Percentiles rank a stretch among this genome's conserved stretches.
Conservation (phyloP, 805 yeast genomes). For the Cyberlindnera maritima region DNA sequence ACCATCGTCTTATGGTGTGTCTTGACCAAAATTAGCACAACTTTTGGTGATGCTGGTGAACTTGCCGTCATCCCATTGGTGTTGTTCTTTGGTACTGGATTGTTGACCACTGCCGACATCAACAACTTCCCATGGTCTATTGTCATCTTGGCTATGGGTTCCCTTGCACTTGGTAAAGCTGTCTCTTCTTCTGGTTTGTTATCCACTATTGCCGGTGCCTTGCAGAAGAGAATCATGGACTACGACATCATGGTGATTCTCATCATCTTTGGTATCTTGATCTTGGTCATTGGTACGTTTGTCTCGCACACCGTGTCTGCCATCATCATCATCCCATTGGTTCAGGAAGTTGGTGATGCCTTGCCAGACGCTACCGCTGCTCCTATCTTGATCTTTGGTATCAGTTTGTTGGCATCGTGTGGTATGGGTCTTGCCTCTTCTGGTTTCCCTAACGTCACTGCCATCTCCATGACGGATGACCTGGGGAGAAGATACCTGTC, state of each 20-base stretch:
- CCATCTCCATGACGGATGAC: slow-evolving; percentile 90
- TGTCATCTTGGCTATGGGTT: slow-evolving; percentile 96
- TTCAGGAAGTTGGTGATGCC: slow-evolving; percentile 78
- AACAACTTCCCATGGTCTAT: slow-evolving; percentile 97
- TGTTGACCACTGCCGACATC: slow-evolving; percentile 79
- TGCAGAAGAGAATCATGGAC: slow-evolving; percentile 64
- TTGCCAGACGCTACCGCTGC: slow-evolving; percentile 69
- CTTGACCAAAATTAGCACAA: slow-evolving; percentile 63
- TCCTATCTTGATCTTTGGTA: slow-evolving; percentile 38
- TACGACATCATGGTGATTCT: slow-evolving; percentile 66
- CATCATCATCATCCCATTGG: slow-evolving; percentile 83
- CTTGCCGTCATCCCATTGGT: slow-evolving; percentile 85
- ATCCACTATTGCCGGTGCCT: slow-evolving; percentile 67
- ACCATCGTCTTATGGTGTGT: slow-evolving; percentile 92
- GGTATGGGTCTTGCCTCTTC: slow-evolving; percentile 98
- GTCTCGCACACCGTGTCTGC: slow-evolving; percentile 98
- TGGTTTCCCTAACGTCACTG: slow-evolving; percentile 98
- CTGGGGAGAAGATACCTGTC: slow-evolving; percentile 85
- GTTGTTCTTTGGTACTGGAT: slow-evolving; percentile 84
- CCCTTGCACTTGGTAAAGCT: slow-evolving; percentile 90
- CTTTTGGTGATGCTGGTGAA: slow-evolving; percentile 90
- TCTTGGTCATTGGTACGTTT: slow-evolving; percentile 86
- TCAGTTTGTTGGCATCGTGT: slow-evolving; percentile 73
- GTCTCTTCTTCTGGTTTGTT: slow-evolving; percentile 89
- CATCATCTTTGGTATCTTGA: slow-evolving; percentile 78